These are phyloP conservation scores for Mycena crocata DNA, from an alignment of 768 basidiomycete species.

Conservation along the genomic window DNA sequence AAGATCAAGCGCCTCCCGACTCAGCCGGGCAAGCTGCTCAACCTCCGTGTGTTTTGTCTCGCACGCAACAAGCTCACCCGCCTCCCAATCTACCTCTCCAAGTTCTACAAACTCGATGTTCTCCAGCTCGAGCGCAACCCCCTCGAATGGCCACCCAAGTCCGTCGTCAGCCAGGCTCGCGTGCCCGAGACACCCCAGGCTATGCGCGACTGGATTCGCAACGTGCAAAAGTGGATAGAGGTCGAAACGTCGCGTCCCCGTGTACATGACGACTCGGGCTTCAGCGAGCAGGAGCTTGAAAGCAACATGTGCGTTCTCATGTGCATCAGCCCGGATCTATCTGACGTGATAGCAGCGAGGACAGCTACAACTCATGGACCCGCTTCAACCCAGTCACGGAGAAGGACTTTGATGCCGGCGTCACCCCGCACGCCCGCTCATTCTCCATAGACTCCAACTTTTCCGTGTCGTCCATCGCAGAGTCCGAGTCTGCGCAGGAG, in stretches of 20 bases:
- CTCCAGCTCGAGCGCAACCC: constrained; percentile 93
- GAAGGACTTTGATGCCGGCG: constrained; percentile 48
- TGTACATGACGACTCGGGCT: constrained; percentile 62
- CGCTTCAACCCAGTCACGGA: constrained; percentile 47
- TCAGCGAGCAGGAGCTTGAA: constrained; percentile 60
- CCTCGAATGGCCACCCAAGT: constrained; percentile 89
- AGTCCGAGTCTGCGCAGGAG: constrained; percentile 51
- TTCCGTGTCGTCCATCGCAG: constrained; percentile 59
- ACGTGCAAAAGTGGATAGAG: constrained; percentile 83
- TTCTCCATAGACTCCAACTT: constrained; percentile 71
- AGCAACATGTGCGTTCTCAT: constrained; percentile 47
- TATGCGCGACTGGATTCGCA: constrained; percentile 78
- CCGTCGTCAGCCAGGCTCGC: constrained; percentile 58
- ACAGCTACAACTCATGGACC: constrained; percentile 57
- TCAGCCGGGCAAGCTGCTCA: constrained; percentile 80
- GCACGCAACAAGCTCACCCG: constrained; percentile 86
- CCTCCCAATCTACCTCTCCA: constrained; percentile 82
- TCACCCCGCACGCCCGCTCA: constrained; percentile 66
- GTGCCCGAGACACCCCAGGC: constrained; percentile 59
- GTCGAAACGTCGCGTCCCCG: constrained; percentile 53
- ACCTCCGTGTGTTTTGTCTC: constrained; percentile 87
- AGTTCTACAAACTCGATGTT: constrained; percentile 79
- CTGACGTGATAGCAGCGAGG: constrained; percentile 46
- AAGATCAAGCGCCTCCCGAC: constrained; percentile 84
- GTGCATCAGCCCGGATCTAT: constrained; percentile 13